Percentiles rank a stretch among this genome's conserved stretches.
phyloP scores from a whole-genome alignment of 345 rosid species.

The Sisymbrium irio region DNA sequence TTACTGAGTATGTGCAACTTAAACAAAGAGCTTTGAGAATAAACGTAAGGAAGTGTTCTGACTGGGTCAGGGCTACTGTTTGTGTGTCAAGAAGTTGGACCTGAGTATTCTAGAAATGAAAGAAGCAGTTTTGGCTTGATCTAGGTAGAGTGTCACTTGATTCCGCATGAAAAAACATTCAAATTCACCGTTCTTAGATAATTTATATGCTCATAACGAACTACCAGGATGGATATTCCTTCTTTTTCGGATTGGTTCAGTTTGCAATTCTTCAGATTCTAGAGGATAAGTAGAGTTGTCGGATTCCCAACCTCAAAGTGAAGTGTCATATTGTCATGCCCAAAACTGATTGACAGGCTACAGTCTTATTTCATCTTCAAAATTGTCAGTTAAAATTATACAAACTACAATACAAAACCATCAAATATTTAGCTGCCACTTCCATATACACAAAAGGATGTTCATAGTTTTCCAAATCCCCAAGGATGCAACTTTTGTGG shows the following conservation, averaged over 20 bases:
- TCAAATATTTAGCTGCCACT: conserved; percentile 17
- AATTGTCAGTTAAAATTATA: neutral
- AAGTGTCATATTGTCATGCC: too few species aligned
- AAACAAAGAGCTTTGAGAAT: neutral
- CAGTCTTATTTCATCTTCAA: conserved; percentile 8
- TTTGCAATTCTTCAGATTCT: too few species aligned
- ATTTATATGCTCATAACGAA: too few species aligned
- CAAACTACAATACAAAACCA: conserved; percentile 1
- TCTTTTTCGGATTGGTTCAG: too few species aligned
- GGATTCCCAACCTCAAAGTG: too few species aligned
- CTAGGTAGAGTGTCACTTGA: neutral
- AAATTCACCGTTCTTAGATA: neutral
- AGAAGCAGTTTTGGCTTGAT: neutral
- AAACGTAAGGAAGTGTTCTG: neutral
- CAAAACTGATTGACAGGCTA: neutral
- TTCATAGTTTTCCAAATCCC: conserved; percentile 1
- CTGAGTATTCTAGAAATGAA: neutral
- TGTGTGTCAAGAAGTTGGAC: neutral
- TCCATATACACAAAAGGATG: conserved; percentile 23
- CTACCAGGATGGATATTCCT: too few species aligned
- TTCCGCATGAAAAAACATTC: neutral
- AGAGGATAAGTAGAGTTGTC: too few species aligned
- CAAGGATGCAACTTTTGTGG: neutral
- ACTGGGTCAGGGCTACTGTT: neutral
- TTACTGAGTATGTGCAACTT: neutral